A percentile compares a stretch with the other conserved stretches of the same genome.
Conservation (phyloP, 108 stramenopile species). For the Discostella stelligeroides region DNA sequence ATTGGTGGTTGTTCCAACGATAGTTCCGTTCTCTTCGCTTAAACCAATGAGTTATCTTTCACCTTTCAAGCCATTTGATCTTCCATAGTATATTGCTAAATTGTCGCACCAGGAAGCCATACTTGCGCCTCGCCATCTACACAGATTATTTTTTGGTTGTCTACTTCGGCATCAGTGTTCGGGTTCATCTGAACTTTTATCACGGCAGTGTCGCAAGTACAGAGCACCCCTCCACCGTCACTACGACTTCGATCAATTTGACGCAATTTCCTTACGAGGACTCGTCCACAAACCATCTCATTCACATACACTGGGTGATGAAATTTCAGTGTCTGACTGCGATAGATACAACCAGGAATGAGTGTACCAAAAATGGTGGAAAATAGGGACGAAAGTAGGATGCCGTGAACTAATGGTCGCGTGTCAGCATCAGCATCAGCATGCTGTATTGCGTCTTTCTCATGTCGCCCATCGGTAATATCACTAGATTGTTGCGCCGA, state of each 20-base stretch:
- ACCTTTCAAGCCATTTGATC: neutral
- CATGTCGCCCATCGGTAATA: neutral
- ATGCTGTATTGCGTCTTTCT: conserved; percentile 8
- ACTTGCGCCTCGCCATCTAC: conserved; percentile 49
- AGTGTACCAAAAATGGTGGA: conserved; percentile 82
- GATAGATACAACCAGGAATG: conserved; percentile 76
- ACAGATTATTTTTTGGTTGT: conserved; percentile 19
- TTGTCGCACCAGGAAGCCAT: conserved; percentile 32
- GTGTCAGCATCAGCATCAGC: conserved; percentile 10
- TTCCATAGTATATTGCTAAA: neutral
- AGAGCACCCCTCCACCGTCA: conserved; percentile 54
- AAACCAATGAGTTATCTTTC: neutral
- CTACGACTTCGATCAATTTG: conserved; percentile 21
- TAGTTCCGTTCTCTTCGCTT: neutral
- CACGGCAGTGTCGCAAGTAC: conserved; percentile 63
- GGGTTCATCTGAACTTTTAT: too few relatives aligned
- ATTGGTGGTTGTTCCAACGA: conserved; percentile 25
- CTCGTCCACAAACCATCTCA: conserved; percentile 54
- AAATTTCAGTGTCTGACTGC: conserved; percentile 71
- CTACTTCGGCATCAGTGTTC: neutral
- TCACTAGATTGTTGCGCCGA: neutral
- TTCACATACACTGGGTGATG: conserved; percentile 53
- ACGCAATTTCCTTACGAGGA: conserved; percentile 54
- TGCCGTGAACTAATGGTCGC: conserved; percentile 73
- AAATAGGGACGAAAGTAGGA: conserved; percentile 76